Conservation (phyloP, 164 flowering plant species). For the Tinospora cordifolia region DNA sequence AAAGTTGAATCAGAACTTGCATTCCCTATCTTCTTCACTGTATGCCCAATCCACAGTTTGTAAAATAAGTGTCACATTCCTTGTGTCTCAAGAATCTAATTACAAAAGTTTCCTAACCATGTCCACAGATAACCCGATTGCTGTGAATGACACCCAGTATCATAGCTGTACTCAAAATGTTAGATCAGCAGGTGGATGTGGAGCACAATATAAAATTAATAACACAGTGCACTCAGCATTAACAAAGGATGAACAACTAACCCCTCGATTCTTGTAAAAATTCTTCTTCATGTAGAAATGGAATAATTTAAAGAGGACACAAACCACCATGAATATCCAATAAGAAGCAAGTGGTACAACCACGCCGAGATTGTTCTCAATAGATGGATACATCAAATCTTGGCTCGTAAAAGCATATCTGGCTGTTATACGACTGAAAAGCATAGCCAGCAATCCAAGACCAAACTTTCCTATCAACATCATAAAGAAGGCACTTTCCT, state of each 20-base stretch:
- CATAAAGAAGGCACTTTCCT: conserved; percentile 84
- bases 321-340: conserved; percentile 1
- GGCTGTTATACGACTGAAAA: conserved; percentile 83
- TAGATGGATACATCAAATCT: conserved; percentile 72
- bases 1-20: background rate
- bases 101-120: background rate
- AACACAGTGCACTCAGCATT: no score
- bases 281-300: background rate
- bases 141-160: background rate
- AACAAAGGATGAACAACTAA: no score
- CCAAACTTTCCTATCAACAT: conserved; percentile 82
- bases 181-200: background rate
- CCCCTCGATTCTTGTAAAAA: no score
- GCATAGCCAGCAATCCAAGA: conserved; percentile 96
- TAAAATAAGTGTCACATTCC: background rate
- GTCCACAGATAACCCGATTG: background rate
- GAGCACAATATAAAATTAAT: background rate
- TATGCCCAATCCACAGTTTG: background rate
- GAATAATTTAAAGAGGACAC: background rate
- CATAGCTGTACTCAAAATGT: background rate
- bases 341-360: background rate
- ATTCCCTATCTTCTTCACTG: background rate
- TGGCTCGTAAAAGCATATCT: conserved; percentile 90
- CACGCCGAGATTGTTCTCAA: conserved; percentile 24
- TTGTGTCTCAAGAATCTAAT: conserved; percentile 7